Conservation (phyloP, 306 rosid species). For the Cucumis cinereus region DNA sequence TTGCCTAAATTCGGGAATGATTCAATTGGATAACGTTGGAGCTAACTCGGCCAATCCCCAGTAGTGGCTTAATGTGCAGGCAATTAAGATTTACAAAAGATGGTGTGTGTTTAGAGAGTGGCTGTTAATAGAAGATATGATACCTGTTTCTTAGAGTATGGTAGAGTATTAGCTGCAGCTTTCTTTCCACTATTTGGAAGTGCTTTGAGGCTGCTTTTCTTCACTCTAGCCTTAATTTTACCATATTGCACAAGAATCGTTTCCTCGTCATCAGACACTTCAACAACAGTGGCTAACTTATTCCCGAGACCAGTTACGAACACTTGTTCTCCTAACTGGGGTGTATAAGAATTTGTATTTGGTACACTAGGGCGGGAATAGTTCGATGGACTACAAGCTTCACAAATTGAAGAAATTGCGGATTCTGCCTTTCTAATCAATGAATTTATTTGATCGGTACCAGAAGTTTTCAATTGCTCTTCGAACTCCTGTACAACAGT, state of each 20-base stretch:
- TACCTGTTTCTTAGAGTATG: conserved; percentile 50
- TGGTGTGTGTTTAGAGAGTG: neutral
- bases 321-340: conserved; percentile 70
- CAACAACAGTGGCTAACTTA: conserved; percentile 69
- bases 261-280: conserved; percentile 44
- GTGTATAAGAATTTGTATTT: conserved; percentile 32
- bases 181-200: conserved; percentile 30
- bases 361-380: conserved; percentile 20
- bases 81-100: neutral
- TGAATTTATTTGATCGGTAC: conserved; percentile 35
- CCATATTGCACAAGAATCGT: conserved; percentile 74
- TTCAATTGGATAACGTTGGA: neutral
- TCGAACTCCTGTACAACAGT: conserved; percentile 49
- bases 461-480: conserved; percentile 36
- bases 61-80: neutral
- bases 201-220: conserved; percentile 51
- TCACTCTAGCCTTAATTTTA: conserved; percentile 70
- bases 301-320: conserved; percentile 48
- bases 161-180: conserved; percentile 20
- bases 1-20: neutral
- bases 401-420: conserved; percentile 51
- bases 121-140: neutral
- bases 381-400: conserved; percentile 34
- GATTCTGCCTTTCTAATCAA: conserved; percentile 67
- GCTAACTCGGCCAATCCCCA: neutral